Conservation (phyloP, 495 filamentous ascomycete genomes). For the Daldinia bambusicola region DNA sequence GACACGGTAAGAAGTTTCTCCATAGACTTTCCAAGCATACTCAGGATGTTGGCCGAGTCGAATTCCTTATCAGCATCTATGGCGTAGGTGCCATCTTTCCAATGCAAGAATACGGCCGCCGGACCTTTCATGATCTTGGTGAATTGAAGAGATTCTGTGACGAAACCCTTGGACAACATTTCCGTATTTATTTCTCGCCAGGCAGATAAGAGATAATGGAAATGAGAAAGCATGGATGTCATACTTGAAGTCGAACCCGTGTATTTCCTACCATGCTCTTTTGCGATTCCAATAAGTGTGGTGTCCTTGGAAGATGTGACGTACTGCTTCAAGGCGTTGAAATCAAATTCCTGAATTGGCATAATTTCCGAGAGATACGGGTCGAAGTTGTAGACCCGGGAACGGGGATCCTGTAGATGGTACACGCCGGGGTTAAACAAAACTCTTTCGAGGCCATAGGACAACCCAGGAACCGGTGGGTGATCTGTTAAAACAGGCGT, state of each 20-base stretch:
- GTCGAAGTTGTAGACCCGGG: slow-evolving; percentile 93
- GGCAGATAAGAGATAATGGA: slow-evolving; percentile 88
- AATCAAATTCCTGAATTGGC: slow-evolving; percentile 92
- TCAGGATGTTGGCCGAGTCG: slow-evolving; percentile 84
- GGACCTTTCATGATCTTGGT: slow-evolving; percentile 76
- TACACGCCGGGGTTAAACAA: slow-evolving; percentile 97
- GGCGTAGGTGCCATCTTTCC: slow-evolving; percentile 87
- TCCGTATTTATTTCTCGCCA: slow-evolving; percentile 77
- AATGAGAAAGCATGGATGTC: slow-evolving; percentile 86
- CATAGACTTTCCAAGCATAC: slow-evolving; percentile 92
- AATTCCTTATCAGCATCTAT: slow-evolving; percentile 97
- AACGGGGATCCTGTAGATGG: slow-evolving; percentile 86
- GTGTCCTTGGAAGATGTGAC: slow-evolving; percentile 88
- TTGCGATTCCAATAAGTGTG: slow-evolving; percentile 71
- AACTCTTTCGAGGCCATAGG: slow-evolving; percentile 86
- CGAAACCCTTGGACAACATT: slow-evolving; percentile 73
- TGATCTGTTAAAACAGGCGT: slow-evolving; percentile 61
- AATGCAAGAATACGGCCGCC: slow-evolving; percentile 83
- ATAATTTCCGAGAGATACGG: slow-evolving; percentile 92
- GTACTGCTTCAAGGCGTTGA: slow-evolving; percentile 81
- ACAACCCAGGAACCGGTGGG: slow-evolving; percentile 73
- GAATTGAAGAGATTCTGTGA: slow-evolving; percentile 67
- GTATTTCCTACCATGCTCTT: slow-evolving; percentile 78
- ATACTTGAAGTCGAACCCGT: slow-evolving; percentile 96
- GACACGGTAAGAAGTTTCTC: slow-evolving; percentile 92